Percentiles rank a stretch among this genome's conserved stretches.
phyloP scores from a whole-genome alignment of 2,329 filamentous ascomycete genomes.

The Fusarium sp. region DNA sequence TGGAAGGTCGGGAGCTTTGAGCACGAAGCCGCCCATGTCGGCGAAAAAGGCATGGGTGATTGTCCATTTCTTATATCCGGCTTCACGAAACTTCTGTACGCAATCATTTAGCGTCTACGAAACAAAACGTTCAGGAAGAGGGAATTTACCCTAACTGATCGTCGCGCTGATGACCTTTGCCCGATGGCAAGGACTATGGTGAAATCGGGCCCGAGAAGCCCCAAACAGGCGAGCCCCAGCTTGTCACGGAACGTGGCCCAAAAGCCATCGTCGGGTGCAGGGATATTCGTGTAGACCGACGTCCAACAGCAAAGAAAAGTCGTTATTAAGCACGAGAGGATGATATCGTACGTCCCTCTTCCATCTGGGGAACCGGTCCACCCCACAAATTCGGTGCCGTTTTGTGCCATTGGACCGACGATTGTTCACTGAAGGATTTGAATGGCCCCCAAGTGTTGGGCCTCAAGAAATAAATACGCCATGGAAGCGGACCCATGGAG shows the following conservation, averaged over 20 bases:
- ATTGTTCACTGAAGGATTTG: background rate
- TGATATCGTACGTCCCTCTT: slow-evolving; percentile 31
- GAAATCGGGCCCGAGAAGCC: slow-evolving; percentile 25
- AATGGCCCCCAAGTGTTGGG: background rate
- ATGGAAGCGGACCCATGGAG: background rate
- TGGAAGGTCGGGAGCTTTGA: background rate
- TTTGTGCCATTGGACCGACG: background rate
- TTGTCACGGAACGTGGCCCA: slow-evolving; percentile 19
- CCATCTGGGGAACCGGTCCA: slow-evolving; percentile 28
- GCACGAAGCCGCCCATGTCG: slow-evolving; percentile 30
- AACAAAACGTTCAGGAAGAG: background rate
- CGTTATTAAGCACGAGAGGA: slow-evolving; percentile 22
- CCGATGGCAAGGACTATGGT: slow-evolving; percentile 25
- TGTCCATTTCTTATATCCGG: slow-evolving; percentile 13
- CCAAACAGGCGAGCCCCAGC: slow-evolving; percentile 21
- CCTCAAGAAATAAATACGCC: too few relatives aligned
- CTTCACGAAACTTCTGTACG: slow-evolving; percentile 15
- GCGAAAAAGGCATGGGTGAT: slow-evolving; percentile 28
- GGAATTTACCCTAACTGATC: slow-evolving; percentile 18
- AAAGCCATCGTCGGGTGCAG: background rate
- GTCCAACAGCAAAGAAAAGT: slow-evolving; percentile 33
- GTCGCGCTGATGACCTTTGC: slow-evolving; percentile 24
- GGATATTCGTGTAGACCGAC: slow-evolving; percentile 28
- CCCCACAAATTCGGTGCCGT: slow-evolving; percentile 18
- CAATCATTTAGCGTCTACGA: rapidly evolving